Evolutionary conservation across 2,329 filamentous ascomycete genomes (phyloP).

Genomic region (Fusarium cyanostomum): DNA sequence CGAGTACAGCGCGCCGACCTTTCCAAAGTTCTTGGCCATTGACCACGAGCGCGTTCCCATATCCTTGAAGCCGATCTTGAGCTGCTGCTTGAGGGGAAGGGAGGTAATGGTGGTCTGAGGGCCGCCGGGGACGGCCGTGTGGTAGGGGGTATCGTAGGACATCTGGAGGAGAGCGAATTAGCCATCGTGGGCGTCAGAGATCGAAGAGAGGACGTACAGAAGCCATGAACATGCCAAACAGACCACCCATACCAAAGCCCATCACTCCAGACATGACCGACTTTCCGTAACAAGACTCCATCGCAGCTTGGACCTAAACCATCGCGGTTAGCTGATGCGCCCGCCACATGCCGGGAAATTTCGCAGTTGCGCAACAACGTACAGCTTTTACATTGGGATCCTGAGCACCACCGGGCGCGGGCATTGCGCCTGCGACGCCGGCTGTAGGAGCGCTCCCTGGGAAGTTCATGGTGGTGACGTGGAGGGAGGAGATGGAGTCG

Average conservation of each 20-base stretch:
- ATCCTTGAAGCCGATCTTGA: conserved; percentile 88
- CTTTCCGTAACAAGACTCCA: conserved; percentile 94
- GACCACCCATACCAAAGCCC: conserved; percentile 91
- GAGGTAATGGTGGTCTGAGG: conserved; percentile 56
- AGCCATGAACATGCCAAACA: conserved; percentile 98
- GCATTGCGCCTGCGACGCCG: conserved; percentile 36
- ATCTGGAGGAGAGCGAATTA: conserved; percentile 67
- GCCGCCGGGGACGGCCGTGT: conserved; percentile 55
- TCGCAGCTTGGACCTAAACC: conserved; percentile 78
- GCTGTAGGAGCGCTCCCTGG: conserved; percentile 45
- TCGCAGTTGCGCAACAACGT: conserved; percentile 34
- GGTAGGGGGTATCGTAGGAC: conserved; percentile 95
- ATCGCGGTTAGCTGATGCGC: conserved; percentile 8
- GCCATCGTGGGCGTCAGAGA: background rate
- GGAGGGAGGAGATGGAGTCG: background rate
- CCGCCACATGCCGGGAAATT: background rate
- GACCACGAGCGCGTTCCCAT: conserved; percentile 88
- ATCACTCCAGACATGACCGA: conserved; percentile 89
- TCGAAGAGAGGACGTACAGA: conserved; percentile 68
- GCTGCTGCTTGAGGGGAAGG: conserved; percentile 86
- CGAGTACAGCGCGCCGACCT: conserved; percentile 88
- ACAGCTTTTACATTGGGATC: conserved; percentile 64
- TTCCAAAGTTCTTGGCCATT: conserved; percentile 93
- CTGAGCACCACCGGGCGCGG: conserved; percentile 49
- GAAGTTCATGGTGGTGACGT: conserved; percentile 50